A percentile compares a stretch with the other conserved stretches of the same genome.
Conservation (phyloP, 306 rosid genomes). For the Vigna unguiculata region DNA sequence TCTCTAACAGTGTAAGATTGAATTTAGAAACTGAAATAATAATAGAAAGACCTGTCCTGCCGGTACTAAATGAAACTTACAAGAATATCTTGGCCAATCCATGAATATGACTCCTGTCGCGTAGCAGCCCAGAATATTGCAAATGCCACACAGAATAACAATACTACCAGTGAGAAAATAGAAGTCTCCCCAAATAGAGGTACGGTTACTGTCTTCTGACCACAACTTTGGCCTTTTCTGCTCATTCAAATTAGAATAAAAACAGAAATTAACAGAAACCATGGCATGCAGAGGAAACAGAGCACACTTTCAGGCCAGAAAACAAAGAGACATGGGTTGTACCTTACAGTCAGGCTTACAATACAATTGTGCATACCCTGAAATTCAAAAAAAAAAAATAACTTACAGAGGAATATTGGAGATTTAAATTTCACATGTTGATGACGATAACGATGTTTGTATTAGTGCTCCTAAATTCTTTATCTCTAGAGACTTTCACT, state of each 20-base stretch:
- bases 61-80: constrained; percentile 63
- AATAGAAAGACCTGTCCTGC: constrained; percentile 32
- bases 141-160: constrained; percentile 66
- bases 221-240: constrained; percentile 67
- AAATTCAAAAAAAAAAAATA: constrained; percentile 52
- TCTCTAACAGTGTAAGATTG: constrained; percentile 25
- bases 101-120: constrained; percentile 76
- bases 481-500: constrained; percentile 12
- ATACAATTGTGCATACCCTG: constrained; percentile 95
- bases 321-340: constrained; percentile 38
- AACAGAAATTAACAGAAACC: constrained; percentile 23
- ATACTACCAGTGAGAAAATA: constrained; percentile 70
- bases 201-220: constrained; percentile 61
- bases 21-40: constrained; percentile 38
- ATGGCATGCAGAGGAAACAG: constrained; percentile 13
- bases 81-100: constrained; percentile 95
- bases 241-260: constrained; percentile 23
- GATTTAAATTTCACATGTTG: constrained; percentile 14
- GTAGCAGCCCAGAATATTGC: constrained; percentile 84
- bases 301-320: constrained; percentile 26
- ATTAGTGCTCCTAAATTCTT: constrained; percentile 34
- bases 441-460: constrained; percentile 15
- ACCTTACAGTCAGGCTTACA: constrained; percentile 72
- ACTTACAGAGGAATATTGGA: constrained; percentile 28
- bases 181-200: constrained; percentile 78